These are phyloP conservation scores for Rosa persica DNA, from an alignment of 306 rosid genomes.

Conservation along the genomic window DNA sequence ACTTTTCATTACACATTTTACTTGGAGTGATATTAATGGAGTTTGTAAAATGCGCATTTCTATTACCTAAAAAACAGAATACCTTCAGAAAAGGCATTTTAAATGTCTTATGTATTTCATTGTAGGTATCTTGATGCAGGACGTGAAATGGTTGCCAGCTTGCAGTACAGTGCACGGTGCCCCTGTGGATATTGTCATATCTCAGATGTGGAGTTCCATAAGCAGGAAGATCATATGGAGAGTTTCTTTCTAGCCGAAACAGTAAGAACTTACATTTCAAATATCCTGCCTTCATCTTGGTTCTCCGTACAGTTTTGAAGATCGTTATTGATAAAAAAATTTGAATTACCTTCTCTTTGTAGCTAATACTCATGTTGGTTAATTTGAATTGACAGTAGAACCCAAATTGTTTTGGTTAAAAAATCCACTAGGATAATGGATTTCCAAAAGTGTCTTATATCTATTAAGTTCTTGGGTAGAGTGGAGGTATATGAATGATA, in stretches of 20 bases:
- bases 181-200: conserved; percentile 96
- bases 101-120: conserved; percentile 26
- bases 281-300: conserved; percentile 4
- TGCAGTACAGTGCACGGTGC: conserved; percentile 88
- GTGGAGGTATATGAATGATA: neutral
- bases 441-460: neutral
- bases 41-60: neutral
- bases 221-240: conserved; percentile 97
- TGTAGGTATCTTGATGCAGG: conserved; percentile 93
- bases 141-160: conserved; percentile 88
- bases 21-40: neutral
- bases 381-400: neutral
- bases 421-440: neutral
- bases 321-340: neutral
- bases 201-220: conserved; percentile 89
- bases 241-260: conserved; percentile 98
- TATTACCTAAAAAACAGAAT: neutral
- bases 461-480: neutral
- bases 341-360: neutral
- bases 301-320: neutral
- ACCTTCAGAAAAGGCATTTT: neutral
- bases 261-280: conserved; percentile 38
- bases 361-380: neutral
- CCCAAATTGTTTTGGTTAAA: neutral
- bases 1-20: neutral